A percentile compares a stretch with the other conserved stretches of the same genome.
Evolutionary conservation across 108 stramenopile species (phyloP).

Genomic region (Fistulifera solaris): DNA sequence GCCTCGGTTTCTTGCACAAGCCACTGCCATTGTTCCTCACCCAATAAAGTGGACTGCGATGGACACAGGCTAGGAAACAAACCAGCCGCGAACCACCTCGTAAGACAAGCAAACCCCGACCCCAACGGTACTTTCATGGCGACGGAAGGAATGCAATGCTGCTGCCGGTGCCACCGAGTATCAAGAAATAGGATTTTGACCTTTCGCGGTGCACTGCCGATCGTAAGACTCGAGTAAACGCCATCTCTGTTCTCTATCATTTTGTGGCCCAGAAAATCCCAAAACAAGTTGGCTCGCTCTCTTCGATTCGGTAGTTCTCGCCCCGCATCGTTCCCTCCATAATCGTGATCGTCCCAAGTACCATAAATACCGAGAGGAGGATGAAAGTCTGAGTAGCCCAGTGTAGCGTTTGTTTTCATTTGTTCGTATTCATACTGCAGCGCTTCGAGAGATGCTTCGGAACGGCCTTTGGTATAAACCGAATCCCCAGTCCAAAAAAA

Average conservation of each 20-base stretch:
- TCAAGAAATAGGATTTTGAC: constrained; percentile 74
- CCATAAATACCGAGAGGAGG: constrained; percentile 33
- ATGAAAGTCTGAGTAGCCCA: constrained; percentile 34
- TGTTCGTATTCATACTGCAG: constrained; percentile 45
- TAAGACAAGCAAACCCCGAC: constrained; percentile 51
- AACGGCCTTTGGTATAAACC: constrained; percentile 54
- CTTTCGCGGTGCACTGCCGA: constrained; percentile 12
- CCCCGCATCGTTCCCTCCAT: constrained; percentile 84
- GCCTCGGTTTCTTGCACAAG: constrained; percentile 35
- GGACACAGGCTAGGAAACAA: constrained; percentile 24
- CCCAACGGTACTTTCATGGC: constrained; percentile 41
- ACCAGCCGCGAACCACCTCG: constrained; percentile 66
- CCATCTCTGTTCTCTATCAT: constrained; percentile 9
- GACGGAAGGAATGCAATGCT: constrained; percentile 65
- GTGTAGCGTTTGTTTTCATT: constrained; percentile 47
- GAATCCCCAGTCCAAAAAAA: constrained; percentile 83
- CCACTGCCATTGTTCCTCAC: constrained; percentile 83
- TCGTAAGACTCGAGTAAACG: constrained; percentile 43
- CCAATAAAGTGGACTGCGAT: constrained; percentile 39
- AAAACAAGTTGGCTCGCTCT: constrained; percentile 43
- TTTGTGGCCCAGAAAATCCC: constrained; percentile 58
- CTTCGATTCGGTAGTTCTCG: constrained; percentile 35
- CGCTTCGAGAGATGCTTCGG: constrained; percentile 30
- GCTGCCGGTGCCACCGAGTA: constrained; percentile 65
- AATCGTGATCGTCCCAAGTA: constrained; percentile 90